These are phyloP conservation scores for Gnaphalium uliginosum DNA, from an alignment of 129 eudicot species.

Conservation along the genomic window DNA sequence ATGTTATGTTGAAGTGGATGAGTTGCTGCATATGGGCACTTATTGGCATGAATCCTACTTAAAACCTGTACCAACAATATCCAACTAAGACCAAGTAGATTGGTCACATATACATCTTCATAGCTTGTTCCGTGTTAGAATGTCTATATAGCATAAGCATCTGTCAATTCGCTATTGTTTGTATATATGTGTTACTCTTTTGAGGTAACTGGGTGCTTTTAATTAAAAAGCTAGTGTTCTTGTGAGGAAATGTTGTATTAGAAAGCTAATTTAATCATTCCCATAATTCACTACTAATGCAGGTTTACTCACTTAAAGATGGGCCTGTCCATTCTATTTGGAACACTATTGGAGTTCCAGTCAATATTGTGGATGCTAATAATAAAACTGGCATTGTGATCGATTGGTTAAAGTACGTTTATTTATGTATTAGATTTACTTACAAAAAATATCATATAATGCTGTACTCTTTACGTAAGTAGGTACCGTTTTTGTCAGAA, in stretches of 20 bases:
- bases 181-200: neutral
- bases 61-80: neutral
- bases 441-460: neutral
- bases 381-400: conserved; percentile 39
- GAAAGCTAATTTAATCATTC: conserved; percentile 8
- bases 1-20: neutral
- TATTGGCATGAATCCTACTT: conserved; percentile 3
- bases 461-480: neutral
- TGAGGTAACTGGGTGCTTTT: neutral
- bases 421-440: conserved; percentile 2
- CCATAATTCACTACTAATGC: conserved; percentile 13
- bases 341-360: conserved; percentile 62
- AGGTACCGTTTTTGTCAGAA: neutral
- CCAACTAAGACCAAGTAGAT: neutral
- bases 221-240: conserved; percentile 1
- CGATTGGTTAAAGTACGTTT: conserved; percentile 91
- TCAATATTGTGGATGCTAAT: conserved; percentile 42
- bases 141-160: neutral
- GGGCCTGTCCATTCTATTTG: conserved; percentile 76
- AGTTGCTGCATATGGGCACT: conserved; percentile 1
- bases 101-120: neutral
- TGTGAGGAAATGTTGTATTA: neutral
- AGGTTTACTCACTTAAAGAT: conserved; percentile 81
- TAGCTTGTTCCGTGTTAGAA: neutral
- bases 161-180: neutral